These are phyloP conservation scores for Malus fusca DNA, from an alignment of 306 rosid species.

Conservation along the genomic window DNA sequence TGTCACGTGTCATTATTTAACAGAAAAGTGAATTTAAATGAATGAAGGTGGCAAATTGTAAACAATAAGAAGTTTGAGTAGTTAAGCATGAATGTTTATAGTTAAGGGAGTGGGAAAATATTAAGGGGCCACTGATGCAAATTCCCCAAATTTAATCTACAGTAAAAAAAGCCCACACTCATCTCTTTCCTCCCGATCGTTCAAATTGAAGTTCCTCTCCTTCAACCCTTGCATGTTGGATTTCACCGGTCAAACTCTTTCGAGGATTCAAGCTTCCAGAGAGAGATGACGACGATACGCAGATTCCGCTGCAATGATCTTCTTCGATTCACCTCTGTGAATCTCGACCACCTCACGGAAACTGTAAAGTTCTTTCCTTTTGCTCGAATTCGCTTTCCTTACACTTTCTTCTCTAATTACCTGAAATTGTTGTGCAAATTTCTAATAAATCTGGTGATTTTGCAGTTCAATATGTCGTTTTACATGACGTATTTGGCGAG, in stretches of 20 bases:
- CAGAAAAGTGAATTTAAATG: background rate
- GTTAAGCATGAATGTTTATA: too few relatives aligned
- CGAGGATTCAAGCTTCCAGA: background rate
- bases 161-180: too few relatives aligned
- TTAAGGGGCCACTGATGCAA: background rate
- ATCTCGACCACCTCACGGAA: conserved; percentile 95
- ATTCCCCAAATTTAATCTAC: background rate
- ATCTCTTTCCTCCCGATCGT: too few relatives aligned
- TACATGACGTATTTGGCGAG: conserved; percentile 95
- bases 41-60: background rate
- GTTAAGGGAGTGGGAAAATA: background rate
- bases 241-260: background rate
- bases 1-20: too few relatives aligned
- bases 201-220: too few relatives aligned
- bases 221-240: too few relatives aligned
- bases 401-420: background rate
- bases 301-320: conserved; percentile 96
- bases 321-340: conserved; percentile 78
- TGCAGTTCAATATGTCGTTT: conserved; percentile 94
- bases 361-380: conserved; percentile 38
- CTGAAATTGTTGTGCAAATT: background rate
- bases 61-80: background rate
- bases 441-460: background rate
- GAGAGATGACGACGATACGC: conserved; percentile 77
- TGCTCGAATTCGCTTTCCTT: background rate